Percentiles rank a stretch among this genome's conserved stretches.
Conservation (phyloP, 2,329 filamentous ascomycete species). For the Catunica adiposa region DNA sequence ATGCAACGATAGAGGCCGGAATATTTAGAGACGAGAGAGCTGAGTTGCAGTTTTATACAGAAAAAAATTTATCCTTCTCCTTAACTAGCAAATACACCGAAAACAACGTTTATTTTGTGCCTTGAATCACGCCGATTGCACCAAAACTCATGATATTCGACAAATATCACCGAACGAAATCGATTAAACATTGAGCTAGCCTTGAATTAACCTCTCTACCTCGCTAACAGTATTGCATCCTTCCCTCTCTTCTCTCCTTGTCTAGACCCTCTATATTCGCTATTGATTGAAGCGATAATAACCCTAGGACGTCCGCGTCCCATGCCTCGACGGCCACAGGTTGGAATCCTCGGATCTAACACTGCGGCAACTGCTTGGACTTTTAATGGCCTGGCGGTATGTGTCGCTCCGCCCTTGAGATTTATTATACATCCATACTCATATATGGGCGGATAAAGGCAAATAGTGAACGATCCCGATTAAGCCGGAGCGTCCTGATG, state of each 20-base stretch:
- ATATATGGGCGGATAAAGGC: slow-evolving; percentile 43
- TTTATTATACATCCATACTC: slow-evolving; percentile 3
- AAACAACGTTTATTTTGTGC: too few species aligned
- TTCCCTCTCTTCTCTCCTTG: not conserved
- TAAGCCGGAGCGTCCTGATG: slow-evolving; percentile 96
- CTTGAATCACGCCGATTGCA: too few species aligned
- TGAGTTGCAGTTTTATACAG: too few species aligned
- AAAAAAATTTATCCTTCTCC: too few species aligned
- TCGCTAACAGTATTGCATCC: not conserved
- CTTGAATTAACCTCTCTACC: not conserved
- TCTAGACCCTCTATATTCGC: not conserved
- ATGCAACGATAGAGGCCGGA: not conserved
- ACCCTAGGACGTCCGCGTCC: not conserved
- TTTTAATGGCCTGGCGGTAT: slow-evolving; percentile 64
- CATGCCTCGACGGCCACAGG: slow-evolving; percentile 38
- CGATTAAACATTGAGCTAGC: not conserved
- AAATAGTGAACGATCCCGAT: slow-evolving; percentile 52
- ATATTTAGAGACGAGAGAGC: too few species aligned
- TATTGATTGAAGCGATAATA: not conserved
- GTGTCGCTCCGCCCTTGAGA: slow-evolving; percentile 34
- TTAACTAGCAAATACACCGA: too few species aligned
- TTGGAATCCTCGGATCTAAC: slow-evolving; percentile 16
- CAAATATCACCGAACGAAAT: too few species aligned
- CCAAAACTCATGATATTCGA: too few species aligned
- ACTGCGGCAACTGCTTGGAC: slow-evolving; percentile 45